Percentiles rank a stretch among this genome's conserved stretches.
Conservation (phyloP, 495 filamentous ascomycete species). For the Xylaria nigripes region DNA sequence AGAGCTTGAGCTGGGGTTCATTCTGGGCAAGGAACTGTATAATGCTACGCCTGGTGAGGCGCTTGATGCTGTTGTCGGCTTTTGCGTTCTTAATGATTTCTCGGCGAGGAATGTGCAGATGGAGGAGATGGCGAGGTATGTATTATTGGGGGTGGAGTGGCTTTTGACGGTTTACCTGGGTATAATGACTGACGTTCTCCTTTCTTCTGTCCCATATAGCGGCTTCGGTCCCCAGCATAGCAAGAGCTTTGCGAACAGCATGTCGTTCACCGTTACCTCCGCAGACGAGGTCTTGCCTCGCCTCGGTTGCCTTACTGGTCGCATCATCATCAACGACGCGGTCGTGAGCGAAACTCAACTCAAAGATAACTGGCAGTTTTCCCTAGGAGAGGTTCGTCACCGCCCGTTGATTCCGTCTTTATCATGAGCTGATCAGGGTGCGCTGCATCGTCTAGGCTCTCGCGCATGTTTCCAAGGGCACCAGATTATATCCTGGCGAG, state of each 20-base stretch:
- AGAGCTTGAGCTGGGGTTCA: slow-evolving; percentile 9
- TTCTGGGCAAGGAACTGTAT: slow-evolving; percentile 10
- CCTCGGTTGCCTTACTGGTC: slow-evolving; percentile 4
- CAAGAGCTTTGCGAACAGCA: slow-evolving; percentile 13
- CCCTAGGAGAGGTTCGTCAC: slow-evolving; percentile 6
- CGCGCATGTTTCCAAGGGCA: slow-evolving; percentile 8
- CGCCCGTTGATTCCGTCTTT: neutral
- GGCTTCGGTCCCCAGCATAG: slow-evolving; percentile 13
- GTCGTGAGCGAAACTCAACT: slow-evolving; percentile 2
- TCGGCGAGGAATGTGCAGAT: slow-evolving; percentile 11
- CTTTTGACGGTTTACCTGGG: neutral
- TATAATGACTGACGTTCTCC: neutral
- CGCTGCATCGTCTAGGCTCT: neutral
- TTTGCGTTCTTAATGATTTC: slow-evolving; percentile 13
- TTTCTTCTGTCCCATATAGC: neutral
- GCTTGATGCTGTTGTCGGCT: slow-evolving; percentile 5
- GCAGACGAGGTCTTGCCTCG: slow-evolving; percentile 8
- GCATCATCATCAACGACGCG: slow-evolving; percentile 6
- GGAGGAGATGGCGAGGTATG: slow-evolving; percentile 13
- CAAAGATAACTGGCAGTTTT: slow-evolving; percentile 5
- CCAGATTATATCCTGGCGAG: slow-evolving; percentile 11
- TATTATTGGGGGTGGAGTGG: neutral
- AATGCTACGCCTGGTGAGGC: slow-evolving; percentile 9
- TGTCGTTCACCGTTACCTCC: slow-evolving; percentile 5
- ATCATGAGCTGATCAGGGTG: neutral